Evolutionary conservation across 495 filamentous ascomycete genomes (phyloP).

Genomic region (Hyphodiscus hymeniophilus): DNA sequence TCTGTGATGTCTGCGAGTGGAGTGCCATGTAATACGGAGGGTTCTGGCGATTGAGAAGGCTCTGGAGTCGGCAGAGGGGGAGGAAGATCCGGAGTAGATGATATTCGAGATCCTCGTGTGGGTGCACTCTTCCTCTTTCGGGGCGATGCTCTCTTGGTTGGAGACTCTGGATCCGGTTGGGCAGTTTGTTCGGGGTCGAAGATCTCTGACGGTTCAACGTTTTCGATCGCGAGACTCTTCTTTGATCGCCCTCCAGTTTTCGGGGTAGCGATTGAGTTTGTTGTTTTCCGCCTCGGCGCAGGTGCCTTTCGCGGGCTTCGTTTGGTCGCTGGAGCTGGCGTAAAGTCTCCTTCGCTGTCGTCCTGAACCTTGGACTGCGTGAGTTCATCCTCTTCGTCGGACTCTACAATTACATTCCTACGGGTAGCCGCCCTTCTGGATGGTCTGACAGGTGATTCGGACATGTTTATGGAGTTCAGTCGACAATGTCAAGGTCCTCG

Average conservation of each 20-base stretch:
- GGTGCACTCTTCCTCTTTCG: slow-evolving; percentile 64
- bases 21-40: slow-evolving; percentile 40
- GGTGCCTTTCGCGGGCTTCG: slow-evolving; percentile 35
- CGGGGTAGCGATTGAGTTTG: slow-evolving; percentile 32
- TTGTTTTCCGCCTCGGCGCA: slow-evolving; percentile 47
- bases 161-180: slow-evolving; percentile 46
- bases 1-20: slow-evolving; percentile 75
- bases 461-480: slow-evolving; percentile 9
- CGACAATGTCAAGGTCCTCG: neutral
- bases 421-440: slow-evolving; percentile 66
- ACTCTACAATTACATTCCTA: slow-evolving; percentile 64
- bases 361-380: slow-evolving; percentile 39
- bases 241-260: slow-evolving; percentile 25
- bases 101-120: slow-evolving; percentile 34
- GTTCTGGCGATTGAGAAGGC: slow-evolving; percentile 33
- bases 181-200: slow-evolving; percentile 50
- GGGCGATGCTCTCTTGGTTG: slow-evolving; percentile 53
- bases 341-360: slow-evolving; percentile 72
- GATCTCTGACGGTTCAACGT: slow-evolving; percentile 50
- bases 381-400: slow-evolving; percentile 58
- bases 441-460: slow-evolving; percentile 51
- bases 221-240: slow-evolving; percentile 32
- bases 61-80: slow-evolving; percentile 38
- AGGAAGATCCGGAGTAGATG: slow-evolving; percentile 42
- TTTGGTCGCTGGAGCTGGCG: slow-evolving; percentile 50